A percentile compares a stretch with the other conserved stretches of the same genome.
Evolutionary conservation across 208 protist species (phyloP).

Genomic region (Crithidia acanthocephali): DNA sequence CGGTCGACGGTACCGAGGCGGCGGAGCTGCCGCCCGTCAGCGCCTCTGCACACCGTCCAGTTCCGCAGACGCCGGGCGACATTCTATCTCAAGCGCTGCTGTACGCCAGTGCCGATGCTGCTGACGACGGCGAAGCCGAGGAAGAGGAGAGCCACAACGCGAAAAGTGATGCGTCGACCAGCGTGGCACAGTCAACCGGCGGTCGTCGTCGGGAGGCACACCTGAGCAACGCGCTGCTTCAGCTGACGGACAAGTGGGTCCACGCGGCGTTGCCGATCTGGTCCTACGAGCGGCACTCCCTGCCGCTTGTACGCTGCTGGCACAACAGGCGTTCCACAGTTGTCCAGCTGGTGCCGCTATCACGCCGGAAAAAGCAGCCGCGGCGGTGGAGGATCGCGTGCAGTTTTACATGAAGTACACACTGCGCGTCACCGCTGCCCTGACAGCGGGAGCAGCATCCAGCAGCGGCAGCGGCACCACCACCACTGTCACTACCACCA

Average conservation of each 20-base stretch:
- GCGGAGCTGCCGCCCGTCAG: not conserved
- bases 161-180: not conserved
- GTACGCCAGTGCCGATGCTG: conserved; percentile 30
- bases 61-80: conserved; percentile 47
- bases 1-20: too few relatives aligned
- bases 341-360: not conserved
- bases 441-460: not conserved
- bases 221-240: conserved; percentile 16
- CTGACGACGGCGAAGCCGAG: not conserved
- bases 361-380: not conserved
- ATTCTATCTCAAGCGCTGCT: conserved; percentile 47
- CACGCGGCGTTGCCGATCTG: conserved; percentile 12
- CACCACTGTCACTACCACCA: not conserved
- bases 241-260: conserved; percentile 35
- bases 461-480: not conserved
- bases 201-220: conserved; percentile 13
- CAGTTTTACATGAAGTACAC: conserved; percentile 33
- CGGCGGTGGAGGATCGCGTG: conserved; percentile 11
- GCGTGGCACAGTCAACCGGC: not conserved
- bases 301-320: conserved; percentile 18
- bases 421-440: conserved; percentile 8
- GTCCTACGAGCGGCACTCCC: conserved; percentile 20
- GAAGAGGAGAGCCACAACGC: conserved; percentile 3
- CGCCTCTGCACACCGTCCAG: not conserved
- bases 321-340: not conserved